Evolutionary conservation across 2,329 filamentous ascomycete species (phyloP), one percentile per base, ranked within the genome.

Genomic region (Fusarium paranaense): DNA sequence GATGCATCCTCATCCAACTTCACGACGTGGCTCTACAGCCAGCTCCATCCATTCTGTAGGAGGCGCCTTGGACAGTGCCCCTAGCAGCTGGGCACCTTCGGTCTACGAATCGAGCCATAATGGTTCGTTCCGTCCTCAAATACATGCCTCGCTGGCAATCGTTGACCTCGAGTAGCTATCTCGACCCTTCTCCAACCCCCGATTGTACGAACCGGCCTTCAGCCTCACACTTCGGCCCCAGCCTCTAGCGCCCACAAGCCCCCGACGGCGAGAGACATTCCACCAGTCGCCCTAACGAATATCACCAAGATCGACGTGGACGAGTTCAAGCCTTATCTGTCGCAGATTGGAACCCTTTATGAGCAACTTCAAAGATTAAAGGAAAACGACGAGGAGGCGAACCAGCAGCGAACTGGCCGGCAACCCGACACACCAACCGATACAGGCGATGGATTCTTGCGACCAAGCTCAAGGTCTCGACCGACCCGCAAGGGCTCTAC

Each of bases 171-270:
- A 59, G 62, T 57, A 94, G 93, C 97, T 71, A 98, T 98, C 77
- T 98, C 95, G 10, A 97, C 95, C 1, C 88, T 98, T n/a, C 89
- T 98, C 5, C 94, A 97, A 80, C 93, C 95, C 32, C 94, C 96
- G 5, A 97, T 98, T 75, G 91, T 97, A 66, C 91, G 96, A 73
- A 97, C 95, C 3, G 95, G 96, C 66, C 89, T 98, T 59, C 87
- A 95, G 64, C 93, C 95, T 25, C 93, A 97, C 82, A 93, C 92
- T 1, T 87, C 92, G 2, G 91, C 93, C 4, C 90, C 94, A 2
- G 82, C 85, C 10, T 90, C 90, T n/a, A 93, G 90, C 77, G 87
- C 92, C 16, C 94, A 97, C 79, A 96, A 93, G 76, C 92, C 94
- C 16, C 96, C 96, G 0, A 97, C 95, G 1, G 88, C 94, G 20